A percentile compares a stretch with the other conserved stretches of the same genome.
phyloP scores from a whole-genome alignment of 2,329 filamentous ascomycete species.

The Aspergillaceae sp. region DNA sequence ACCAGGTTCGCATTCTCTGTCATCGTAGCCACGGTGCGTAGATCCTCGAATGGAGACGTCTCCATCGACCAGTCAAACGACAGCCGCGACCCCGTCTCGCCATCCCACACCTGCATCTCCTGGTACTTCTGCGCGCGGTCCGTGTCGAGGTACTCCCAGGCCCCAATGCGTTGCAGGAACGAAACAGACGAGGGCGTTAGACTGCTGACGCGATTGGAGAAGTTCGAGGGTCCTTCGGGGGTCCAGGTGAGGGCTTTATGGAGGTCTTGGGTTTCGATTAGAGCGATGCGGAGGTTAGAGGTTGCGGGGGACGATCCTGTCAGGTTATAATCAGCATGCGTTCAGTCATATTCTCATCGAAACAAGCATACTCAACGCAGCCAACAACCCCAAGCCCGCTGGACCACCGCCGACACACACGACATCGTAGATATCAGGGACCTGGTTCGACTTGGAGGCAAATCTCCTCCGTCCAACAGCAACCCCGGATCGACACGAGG shows the following conservation, averaged over 20 bases:
- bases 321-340: constrained; percentile 4
- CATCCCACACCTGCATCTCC: constrained; percentile 98
- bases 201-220: constrained; percentile 92
- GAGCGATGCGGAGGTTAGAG: constrained; percentile 68
- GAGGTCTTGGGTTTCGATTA: constrained; percentile 85
- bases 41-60: constrained; percentile 37
- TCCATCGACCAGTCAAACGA: constrained; percentile 68
- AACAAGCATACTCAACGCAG: constrained; percentile 57
- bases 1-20: constrained; percentile 88
- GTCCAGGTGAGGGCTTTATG: constrained; percentile 43
- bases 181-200: constrained; percentile 80
- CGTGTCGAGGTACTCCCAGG: constrained; percentile 67
- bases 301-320: constrained; percentile 68
- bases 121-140: constrained; percentile 77
- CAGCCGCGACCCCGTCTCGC: constrained; percentile 75
- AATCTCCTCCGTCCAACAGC: constrained; percentile 22
- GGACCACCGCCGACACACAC: constrained; percentile 86
- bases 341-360: background rate
- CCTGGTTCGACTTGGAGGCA: constrained; percentile 24
- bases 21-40: constrained; percentile 81
- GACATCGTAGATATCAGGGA: constrained; percentile 78
- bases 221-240: constrained; percentile 29
- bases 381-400: constrained; percentile 73
- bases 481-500: constrained; percentile 28
- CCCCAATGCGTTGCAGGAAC: constrained; percentile 75